Evolutionary conservation across 148 eudicot species (phyloP).

Genomic region (Tetragonia tetragonoides): DNA sequence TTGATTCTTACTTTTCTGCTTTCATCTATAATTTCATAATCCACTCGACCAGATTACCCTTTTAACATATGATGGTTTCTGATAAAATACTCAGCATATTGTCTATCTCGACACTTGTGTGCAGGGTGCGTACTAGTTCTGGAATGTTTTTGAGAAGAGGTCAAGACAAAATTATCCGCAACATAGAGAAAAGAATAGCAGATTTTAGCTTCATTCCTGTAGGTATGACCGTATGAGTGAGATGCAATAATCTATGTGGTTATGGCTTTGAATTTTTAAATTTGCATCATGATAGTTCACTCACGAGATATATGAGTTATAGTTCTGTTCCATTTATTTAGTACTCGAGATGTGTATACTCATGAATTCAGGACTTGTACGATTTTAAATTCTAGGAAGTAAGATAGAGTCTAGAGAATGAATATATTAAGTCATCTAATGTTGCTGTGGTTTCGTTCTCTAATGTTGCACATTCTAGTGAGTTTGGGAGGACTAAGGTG

Average conservation of each 20-base stretch:
- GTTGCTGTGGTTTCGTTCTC: too few species aligned
- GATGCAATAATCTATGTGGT: neutral
- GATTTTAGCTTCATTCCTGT: slow-evolving; percentile 85
- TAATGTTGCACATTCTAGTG: too few species aligned
- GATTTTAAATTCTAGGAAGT: neutral
- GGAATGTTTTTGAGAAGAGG: slow-evolving; percentile 87
- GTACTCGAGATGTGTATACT: neutral
- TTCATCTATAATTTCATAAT: neutral
- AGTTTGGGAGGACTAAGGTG: too few species aligned
- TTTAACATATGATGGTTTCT: neutral
- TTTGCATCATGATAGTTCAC: neutral
- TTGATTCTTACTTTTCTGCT: neutral
- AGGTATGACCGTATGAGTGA: slow-evolving; percentile 62
- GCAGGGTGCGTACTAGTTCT: slow-evolving; percentile 97
- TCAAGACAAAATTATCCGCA: slow-evolving; percentile 57
- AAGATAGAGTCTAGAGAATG: neutral
- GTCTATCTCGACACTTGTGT: slow-evolving; percentile 16
- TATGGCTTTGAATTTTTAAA: neutral
- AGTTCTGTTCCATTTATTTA: neutral
- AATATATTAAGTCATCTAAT: neutral
- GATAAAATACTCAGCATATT: neutral
- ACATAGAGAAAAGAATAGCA: slow-evolving; percentile 82
- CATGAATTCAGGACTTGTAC: neutral
- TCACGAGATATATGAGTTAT: neutral
- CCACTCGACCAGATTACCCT: neutral